Base-by-base conservation (phyloP, 2,329 filamentous ascomycete species). In the Fusarium setosum region DNA sequence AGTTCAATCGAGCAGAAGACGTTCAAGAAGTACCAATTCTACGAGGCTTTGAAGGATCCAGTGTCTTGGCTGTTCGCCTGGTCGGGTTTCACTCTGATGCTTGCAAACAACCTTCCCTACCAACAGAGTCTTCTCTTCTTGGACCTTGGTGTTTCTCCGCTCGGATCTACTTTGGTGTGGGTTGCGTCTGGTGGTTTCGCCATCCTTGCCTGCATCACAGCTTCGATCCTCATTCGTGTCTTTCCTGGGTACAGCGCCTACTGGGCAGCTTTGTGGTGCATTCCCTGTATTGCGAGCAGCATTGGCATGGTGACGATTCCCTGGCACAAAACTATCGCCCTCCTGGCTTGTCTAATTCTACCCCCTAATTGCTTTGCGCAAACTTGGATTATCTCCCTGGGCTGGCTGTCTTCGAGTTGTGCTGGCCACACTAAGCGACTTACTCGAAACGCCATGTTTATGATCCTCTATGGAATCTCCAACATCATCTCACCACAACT, bases 361-460 rank as follows among this genome's bases (percentile, higher is more conserved):
- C 59, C 62, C 1, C 59, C 55, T 4, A 65, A 65, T 34, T 60
- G 59, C 15, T 65, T 65, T 18, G 62, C 59, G 7, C 61, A 63
- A 37, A 65, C 62, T 5, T 65, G 61, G 59, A 65, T 65, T 21
- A 60, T 65, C 18, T 54, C 62, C 3, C 51, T 65, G 1, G 62
- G 62, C 2, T 65, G 62, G 69, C 59, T 32, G 32, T 71, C 37
- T 54, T 70, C 29, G 35, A 69, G 64, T 34, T 71, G 56, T 31
- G 77, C 77, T 0, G 77, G 80, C 1, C 79, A 81, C 57, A 81
- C 80, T 0, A 82, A 82, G 69, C 80, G 80, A 62, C 77, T 78
- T 3, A 80, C 78, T 1, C 73, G 78, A 20, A 79, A 78, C 17
- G 77, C 74, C 13, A 65, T 80, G 55, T 79, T 77, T 29, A 76